These are phyloP conservation scores for Sonneratia caseolaris DNA, from an alignment of 345 rosid genomes.

Conservation along the genomic window DNA sequence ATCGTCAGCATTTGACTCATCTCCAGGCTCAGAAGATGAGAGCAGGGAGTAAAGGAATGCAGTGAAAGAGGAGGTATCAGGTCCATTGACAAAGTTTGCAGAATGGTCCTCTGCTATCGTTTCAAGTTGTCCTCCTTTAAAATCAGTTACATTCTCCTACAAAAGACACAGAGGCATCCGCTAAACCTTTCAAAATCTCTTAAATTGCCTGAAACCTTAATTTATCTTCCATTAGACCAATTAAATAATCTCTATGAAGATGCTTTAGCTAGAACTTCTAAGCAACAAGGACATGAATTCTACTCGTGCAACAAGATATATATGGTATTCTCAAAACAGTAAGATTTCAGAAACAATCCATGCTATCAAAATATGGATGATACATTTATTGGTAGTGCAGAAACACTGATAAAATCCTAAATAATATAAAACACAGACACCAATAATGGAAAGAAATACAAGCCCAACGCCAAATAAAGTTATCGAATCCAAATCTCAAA, in stretches of 20 bases:
- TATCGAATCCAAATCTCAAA: background rate
- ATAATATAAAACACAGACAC: background rate
- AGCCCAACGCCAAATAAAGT: background rate
- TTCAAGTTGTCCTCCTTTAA: constrained; percentile 36
- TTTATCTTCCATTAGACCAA: background rate
- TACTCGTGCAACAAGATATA: background rate
- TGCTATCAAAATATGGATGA: background rate
- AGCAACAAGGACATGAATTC: background rate
- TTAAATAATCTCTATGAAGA: background rate
- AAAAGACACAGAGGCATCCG: background rate
- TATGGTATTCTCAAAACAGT: background rate
- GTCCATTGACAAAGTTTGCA: constrained; percentile 44
- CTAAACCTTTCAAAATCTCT: no score
- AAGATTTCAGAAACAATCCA: background rate
- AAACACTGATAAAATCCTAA: background rate
- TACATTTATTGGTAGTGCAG: background rate
- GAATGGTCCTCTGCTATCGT: constrained; percentile 35
- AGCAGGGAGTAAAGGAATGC: constrained; percentile 83
- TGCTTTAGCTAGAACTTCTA: background rate
- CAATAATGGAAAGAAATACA: background rate
- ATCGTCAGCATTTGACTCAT: constrained; percentile 27
- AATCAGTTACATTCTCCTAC: constrained; percentile 45
- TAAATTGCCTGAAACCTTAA: background rate
- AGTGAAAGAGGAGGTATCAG: constrained; percentile 90
- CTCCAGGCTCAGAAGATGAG: constrained; percentile 44